Evolutionary conservation across 2,329 filamentous ascomycete genomes (phyloP), one percentile per base, ranked within the genome.

Genomic region (Emmonsiellopsis sp.): DNA sequence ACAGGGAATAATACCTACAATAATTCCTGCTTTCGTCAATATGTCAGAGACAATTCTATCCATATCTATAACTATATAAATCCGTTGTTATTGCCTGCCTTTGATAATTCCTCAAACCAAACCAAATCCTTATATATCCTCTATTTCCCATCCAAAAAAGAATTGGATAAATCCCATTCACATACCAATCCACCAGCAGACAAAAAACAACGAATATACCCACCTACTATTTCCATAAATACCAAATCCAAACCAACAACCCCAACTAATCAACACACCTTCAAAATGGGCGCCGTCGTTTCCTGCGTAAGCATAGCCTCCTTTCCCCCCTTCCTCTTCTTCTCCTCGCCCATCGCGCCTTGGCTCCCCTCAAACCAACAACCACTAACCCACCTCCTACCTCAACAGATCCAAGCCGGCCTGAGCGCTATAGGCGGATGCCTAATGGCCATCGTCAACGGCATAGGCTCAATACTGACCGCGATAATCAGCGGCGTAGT

Each of bases 211-310:
- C n/a, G 7, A 26, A 8, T 34, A 9, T 20, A 26, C 20, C 20
- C n/a, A 16, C 34, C 13, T 26, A 31, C 35, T 5, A 41, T 16
- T 48, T 30, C 31, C 13, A 38, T 30, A 48, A 16, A 48, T 26
- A 48, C 32, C 7, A 48, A 15, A 41, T 8, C 31, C 20, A 5
- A 26, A 26, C 26, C 51, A 10, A 50, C 37, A 50, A 44, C 41
- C 41, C 30, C 10, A 42, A 48, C 7, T 9, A 31, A 30, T 43
- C 13, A 20, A 53, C 50, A 51, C 31, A 63, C 61, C 56, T 52
- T 64, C 72, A 84, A 70, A 62, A 92, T 93, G 88, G 88, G 88
- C 75, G 87, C 85, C 71, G 84, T 93, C 65, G 77, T 89, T 61
- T 91, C 87, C 69, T 91, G 87, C 68, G 87, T 92, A 87, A 65